These are phyloP conservation scores for Pythium folliculosum DNA, from an alignment of 352 stramenopile genomes.

Conservation along the genomic window DNA sequence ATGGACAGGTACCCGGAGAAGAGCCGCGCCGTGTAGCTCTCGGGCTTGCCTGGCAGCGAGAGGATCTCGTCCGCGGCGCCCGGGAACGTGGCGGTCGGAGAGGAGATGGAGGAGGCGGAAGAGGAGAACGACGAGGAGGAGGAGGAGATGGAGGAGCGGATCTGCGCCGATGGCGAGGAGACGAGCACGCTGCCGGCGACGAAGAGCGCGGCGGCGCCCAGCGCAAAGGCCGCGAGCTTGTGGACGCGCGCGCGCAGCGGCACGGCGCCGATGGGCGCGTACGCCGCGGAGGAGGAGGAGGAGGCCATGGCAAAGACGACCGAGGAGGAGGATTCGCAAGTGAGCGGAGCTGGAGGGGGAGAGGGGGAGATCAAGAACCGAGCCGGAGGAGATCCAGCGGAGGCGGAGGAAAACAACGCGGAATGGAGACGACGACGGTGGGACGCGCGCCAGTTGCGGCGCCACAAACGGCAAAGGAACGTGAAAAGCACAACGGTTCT, in stretches of 20 bases:
- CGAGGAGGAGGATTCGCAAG: background rate
- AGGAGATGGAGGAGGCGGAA: background rate
- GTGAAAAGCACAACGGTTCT: background rate
- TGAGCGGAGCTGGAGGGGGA: background rate
- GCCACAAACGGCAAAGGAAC: background rate
- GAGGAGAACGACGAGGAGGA: background rate
- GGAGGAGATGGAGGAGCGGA: background rate
- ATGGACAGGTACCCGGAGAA: constrained; percentile 65
- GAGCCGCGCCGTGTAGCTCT: constrained; percentile 49
- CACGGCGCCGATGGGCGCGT: constrained; percentile 29
- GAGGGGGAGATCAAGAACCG: background rate
- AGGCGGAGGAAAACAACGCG: constrained; percentile 4
- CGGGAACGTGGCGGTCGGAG: constrained; percentile 32
- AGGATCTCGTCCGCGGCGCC: constrained; percentile 53
- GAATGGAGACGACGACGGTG: background rate
- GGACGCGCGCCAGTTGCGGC: background rate
- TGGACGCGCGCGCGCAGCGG: constrained; percentile 26
- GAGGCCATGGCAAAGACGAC: background rate
- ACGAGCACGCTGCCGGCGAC: constrained; percentile 22
- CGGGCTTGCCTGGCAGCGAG: constrained; percentile 41
- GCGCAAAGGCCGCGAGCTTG: constrained; percentile 14
- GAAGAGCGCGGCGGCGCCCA: constrained; percentile 27
- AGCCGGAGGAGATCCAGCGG: background rate
- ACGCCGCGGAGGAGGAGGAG: constrained; percentile 1
- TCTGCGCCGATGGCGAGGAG: constrained; percentile 9